phyloP scores from a whole-genome alignment of 441 rosid genomes.

The Populus trichocarpa region DNA sequence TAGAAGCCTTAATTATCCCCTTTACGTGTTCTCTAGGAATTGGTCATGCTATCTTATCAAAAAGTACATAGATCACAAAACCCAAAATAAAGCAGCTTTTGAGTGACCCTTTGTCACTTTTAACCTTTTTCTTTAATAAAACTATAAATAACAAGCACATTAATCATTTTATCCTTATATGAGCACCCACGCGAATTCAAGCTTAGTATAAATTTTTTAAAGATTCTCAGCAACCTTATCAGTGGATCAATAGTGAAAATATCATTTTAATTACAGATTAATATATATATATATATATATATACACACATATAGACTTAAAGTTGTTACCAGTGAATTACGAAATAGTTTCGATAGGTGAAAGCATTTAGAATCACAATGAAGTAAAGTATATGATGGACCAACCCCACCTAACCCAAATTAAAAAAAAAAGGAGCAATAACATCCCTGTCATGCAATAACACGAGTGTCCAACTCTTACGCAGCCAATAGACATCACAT shows the following conservation, averaged over 20 bases:
- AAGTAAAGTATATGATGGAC: constrained; percentile 18
- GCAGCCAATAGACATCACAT: constrained; percentile 5
- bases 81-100: too few relatives aligned
- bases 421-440: background rate
- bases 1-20: too few relatives aligned
- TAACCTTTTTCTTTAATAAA: too few relatives aligned
- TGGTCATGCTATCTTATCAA: too few relatives aligned
- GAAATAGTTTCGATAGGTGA: background rate
- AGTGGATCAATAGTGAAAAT: background rate
- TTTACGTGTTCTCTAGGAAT: too few relatives aligned
- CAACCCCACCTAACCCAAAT: constrained; percentile 19
- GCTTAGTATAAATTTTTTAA: too few relatives aligned
- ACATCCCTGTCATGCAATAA: background rate
- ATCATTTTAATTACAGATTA: background rate
- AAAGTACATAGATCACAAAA: too few relatives aligned
- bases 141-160: background rate
- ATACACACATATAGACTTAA: constrained; percentile 10
- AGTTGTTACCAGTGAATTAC: constrained; percentile 16
- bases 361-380: constrained; percentile 14
- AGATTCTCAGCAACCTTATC: too few relatives aligned
- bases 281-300: background rate
- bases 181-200: too few relatives aligned
- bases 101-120: too few relatives aligned
- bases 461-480: background rate
- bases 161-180: background rate